Percentiles rank a stretch among this genome's conserved stretches.
Conservation (phyloP, 352 stramenopile species). For the Phytophthora nicotianae region DNA sequence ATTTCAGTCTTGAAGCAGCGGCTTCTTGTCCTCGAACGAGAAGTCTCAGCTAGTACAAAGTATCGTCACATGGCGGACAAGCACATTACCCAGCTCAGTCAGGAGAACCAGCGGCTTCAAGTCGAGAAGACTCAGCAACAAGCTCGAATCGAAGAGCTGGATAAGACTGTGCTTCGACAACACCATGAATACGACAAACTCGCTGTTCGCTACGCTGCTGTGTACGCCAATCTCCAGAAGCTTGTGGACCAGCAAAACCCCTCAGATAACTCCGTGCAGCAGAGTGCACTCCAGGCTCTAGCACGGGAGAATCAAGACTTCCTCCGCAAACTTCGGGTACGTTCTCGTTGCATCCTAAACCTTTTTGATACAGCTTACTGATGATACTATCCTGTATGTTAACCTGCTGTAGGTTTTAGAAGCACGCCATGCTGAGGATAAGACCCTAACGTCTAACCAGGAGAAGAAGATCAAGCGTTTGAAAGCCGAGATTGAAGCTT, state of each 20-base stretch:
- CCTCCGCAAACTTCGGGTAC: slow-evolving; percentile 58
- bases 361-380: not conserved
- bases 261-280: slow-evolving; percentile 24
- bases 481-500: slow-evolving; percentile 71
- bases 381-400: not conserved
- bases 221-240: slow-evolving; percentile 66
- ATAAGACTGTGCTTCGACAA: slow-evolving; percentile 51
- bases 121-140: slow-evolving; percentile 44
- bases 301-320: slow-evolving; percentile 77
- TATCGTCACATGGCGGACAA: slow-evolving; percentile 43
- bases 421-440: slow-evolving; percentile 62
- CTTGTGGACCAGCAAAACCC: slow-evolving; percentile 43
- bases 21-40: slow-evolving; percentile 50
- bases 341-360: not conserved
- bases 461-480: slow-evolving; percentile 78
- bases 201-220: slow-evolving; percentile 54
- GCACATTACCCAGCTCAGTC: slow-evolving; percentile 38
- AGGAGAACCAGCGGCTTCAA: slow-evolving; percentile 48
- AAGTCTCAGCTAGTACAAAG: slow-evolving; percentile 32
- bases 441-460: slow-evolving; percentile 51
- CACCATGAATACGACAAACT: slow-evolving; percentile 74
- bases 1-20: slow-evolving; percentile 58
- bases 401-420: slow-evolving; percentile 54
- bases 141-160: slow-evolving; percentile 49
- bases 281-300: slow-evolving; percentile 60